A percentile compares a stretch with the other conserved stretches of the same genome.
phyloP scores from a whole-genome alignment of 2,329 filamentous ascomycete genomes.

The Xylaria hypoxylon region DNA sequence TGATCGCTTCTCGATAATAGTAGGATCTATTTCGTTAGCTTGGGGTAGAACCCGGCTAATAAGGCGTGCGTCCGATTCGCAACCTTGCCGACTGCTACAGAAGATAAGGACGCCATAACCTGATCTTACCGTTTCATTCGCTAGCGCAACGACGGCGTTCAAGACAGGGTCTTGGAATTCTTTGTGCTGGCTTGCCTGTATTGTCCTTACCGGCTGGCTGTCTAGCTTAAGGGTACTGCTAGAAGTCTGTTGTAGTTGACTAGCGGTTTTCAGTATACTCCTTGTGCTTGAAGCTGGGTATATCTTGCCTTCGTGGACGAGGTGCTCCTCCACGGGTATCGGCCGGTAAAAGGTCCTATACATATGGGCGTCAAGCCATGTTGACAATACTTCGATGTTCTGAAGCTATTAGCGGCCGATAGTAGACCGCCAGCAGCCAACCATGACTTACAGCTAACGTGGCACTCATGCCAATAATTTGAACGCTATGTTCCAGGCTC shows the following conservation, averaged over 20 bases:
- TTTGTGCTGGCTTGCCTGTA: slow-evolving; percentile 68
- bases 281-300: slow-evolving; percentile 72
- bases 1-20: slow-evolving; percentile 67
- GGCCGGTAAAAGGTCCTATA: slow-evolving; percentile 80
- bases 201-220: slow-evolving; percentile 58
- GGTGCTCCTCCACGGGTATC: slow-evolving; percentile 79
- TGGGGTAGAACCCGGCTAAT: slow-evolving; percentile 75
- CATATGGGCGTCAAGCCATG: slow-evolving; percentile 77
- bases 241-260: slow-evolving; percentile 58
- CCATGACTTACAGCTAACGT: slow-evolving; percentile 71
- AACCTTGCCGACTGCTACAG: slow-evolving; percentile 74
- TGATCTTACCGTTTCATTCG: slow-evolving; percentile 74
- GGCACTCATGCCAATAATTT: slow-evolving; percentile 84
- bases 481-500: slow-evolving; percentile 73
- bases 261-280: slow-evolving; percentile 68
- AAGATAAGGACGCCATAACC: slow-evolving; percentile 81
- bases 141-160: slow-evolving; percentile 77
- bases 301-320: slow-evolving; percentile 77
- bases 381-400: slow-evolving; percentile 76
- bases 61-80: slow-evolving; percentile 74
- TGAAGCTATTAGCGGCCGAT: slow-evolving; percentile 49
- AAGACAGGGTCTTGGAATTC: slow-evolving; percentile 73
- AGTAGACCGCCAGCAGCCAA: slow-evolving; percentile 20
- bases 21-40: slow-evolving; percentile 57
- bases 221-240: slow-evolving; percentile 52